Evolutionary conservation across 2,329 filamentous ascomycete species (phyloP), one percentile per base, ranked within the genome.

Genomic region (Apiospora hydei): DNA sequence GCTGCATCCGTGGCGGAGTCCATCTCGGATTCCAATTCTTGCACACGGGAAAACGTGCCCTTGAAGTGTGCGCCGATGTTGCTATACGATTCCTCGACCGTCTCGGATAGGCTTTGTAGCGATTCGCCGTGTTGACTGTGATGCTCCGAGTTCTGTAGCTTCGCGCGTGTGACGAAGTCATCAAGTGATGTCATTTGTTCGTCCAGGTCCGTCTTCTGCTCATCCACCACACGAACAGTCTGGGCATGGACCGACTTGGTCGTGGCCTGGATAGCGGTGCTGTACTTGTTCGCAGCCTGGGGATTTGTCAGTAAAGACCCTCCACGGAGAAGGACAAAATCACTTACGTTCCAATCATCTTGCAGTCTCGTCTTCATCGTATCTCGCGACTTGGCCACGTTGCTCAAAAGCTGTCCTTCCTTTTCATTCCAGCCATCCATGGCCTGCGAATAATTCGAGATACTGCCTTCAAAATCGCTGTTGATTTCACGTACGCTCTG

Each of bases 111-210:
- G 13, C 83, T 83, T 46, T 88, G 83, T n/a, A 98, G 84, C 0
- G 91, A 93, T n/a, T 86, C 81, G 1, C 87, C 82, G 75, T 97
- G 93, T 38, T 88, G 87, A 38, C 90, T 87, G 80, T 96, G 92
- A 79, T 97, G 94, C 24, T 87, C 86, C 43, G 92, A 90, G 80
- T 98, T 98, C 78, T 97, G 93, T 1, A 89, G 89, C 73, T 92
- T 90, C 69, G 97, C 95, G 44, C 93, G 91, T 44, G 92, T 88
- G 51, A 98, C 94, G 77, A 98, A 98, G 75, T 96, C 94, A 78
- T 98, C 96, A 10, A 99, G 88, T 1, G 94, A 93, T 71, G 91
- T 90, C 89, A 99, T 95, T 82, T 98, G 94, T n/a, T 87, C 88
- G 73, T 93, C 92, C 79, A 99, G 92, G 76, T 97, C 94, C 71